phyloP scores from a whole-genome alignment of 345 rosid species.

The Psidium guajava region DNA sequence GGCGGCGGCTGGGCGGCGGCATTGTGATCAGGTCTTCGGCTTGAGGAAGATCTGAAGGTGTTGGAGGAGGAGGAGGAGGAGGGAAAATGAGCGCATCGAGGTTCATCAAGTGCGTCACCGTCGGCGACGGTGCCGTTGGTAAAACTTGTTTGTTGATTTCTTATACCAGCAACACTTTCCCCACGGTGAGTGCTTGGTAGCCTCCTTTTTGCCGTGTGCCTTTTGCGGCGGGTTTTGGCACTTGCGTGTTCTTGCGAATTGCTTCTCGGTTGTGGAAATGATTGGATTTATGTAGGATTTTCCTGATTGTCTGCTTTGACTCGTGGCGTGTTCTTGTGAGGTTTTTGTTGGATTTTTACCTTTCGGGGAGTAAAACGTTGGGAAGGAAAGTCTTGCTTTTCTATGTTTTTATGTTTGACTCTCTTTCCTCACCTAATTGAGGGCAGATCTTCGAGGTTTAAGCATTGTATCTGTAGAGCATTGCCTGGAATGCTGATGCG shows the following conservation, averaged over 20 bases:
- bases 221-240: not conserved
- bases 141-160: conserved; percentile 93
- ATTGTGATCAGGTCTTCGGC: not conserved
- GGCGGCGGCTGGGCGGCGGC: not conserved
- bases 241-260: not conserved
- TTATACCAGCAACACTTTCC: conserved; percentile 95
- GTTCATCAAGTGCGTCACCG: conserved; percentile 96
- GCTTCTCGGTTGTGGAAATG: not conserved
- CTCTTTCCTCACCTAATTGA: not conserved
- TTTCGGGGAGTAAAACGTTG: not conserved
- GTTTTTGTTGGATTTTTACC: not conserved
- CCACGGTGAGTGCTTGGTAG: conserved; percentile 36
- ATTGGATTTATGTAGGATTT: not conserved
- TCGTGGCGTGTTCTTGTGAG: not conserved
- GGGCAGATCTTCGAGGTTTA: not conserved
- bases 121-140: conserved; percentile 96
- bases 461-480: not conserved
- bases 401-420: not conserved
- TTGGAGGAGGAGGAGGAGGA: not conserved
- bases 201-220: not conserved
- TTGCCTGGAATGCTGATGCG: not conserved
- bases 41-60: conserved; percentile 1
- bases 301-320: not conserved
- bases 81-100: conserved; percentile 74
- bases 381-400: not conserved